Base-by-base conservation (phyloP, 495 filamentous ascomycete species). In the Penicillium herquei region DNA sequence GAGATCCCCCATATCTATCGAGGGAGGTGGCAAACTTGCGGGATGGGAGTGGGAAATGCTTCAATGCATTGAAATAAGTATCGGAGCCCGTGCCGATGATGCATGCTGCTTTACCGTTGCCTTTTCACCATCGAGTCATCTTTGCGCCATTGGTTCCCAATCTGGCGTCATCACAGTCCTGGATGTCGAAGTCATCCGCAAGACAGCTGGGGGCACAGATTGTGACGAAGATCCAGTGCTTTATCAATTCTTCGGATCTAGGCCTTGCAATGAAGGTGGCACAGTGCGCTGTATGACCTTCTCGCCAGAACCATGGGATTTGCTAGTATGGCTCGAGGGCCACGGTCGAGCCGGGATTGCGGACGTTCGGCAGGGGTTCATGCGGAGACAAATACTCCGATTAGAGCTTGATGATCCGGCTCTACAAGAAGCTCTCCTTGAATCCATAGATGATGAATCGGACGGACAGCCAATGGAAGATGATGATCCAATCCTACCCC, bases 251-350 rank as follows among this genome's bases (percentile, higher is more conserved):
- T 62, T 74, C 37, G 85, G 87, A 6, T 86, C 87, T 1, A 74
- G 85, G 55, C 74, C 83, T 8, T 75, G 75, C 51, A 68, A 66
- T 16, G 83, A 84, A 42, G 80, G 77, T 16, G 93, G 95, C 52
- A 91, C 94, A 42, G 85, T 98, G 49, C 84, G 94, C 49, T 89
- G 91, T 51, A 93, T 98, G 85, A 80, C 85, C 18, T 98, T 98
- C 66, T 87, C 89, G 0, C 92, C 94, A 3, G 89, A 88, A 16
- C 90, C 92, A 9, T 89, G 86, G 82, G 93, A 98, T 68, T 81
- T 98, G 13, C 78, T 98, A 34, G 88, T 95, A 21, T 97, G 93
- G 92, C 84, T 91, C 17, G 94, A 98, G 72, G 87, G 96, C 57
- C 87, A 86, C 56, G 92, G 90, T 8, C 81, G 88, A 58, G 81